A percentile compares a stretch with the other conserved stretches of the same genome.
These are phyloP conservation scores for Neofusicoccum umdonicola DNA, from an alignment of 2,329 filamentous ascomycete genomes.

Conservation along the genomic window DNA sequence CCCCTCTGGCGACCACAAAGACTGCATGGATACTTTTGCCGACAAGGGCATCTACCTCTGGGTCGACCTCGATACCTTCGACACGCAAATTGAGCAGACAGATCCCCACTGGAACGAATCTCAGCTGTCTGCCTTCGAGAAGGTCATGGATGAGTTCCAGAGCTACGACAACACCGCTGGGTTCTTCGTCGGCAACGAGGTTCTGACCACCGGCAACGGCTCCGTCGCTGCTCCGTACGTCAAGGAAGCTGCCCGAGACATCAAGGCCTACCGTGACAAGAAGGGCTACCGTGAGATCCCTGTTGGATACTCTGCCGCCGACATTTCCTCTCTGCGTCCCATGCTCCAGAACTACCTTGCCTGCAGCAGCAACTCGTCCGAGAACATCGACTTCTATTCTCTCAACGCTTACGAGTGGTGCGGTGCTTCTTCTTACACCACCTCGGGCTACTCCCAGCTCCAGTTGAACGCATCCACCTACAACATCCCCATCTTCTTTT, in stretches of 20 bases:
- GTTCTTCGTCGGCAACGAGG: constrained; percentile 87
- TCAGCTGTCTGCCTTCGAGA: constrained; percentile 66
- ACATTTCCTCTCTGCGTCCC: constrained; percentile 68
- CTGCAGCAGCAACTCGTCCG: constrained; percentile 65
- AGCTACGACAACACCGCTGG: constrained; percentile 77
- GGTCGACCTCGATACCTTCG: constrained; percentile 76
- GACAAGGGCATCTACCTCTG: constrained; percentile 81
- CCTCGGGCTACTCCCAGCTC: constrained; percentile 68
- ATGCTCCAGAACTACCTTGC: constrained; percentile 73
- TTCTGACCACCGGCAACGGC: constrained; percentile 60
- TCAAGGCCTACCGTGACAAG: constrained; percentile 75
- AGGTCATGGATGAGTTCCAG: constrained; percentile 75
- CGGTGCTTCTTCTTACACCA: constrained; percentile 51
- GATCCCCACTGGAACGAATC: constrained; percentile 69
- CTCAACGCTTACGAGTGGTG: constrained; percentile 77
- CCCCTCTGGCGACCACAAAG: constrained; percentile 65
- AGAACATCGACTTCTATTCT: constrained; percentile 78
- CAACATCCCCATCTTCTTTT: constrained; percentile 85
- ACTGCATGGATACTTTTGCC: constrained; percentile 77
- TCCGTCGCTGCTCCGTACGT: constrained; percentile 74
- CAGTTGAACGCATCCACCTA: constrained; percentile 66
- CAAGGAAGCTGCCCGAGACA: constrained; percentile 75
- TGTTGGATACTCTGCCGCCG: constrained; percentile 82
- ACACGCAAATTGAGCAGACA: constrained; percentile 61
- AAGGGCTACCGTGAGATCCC: constrained; percentile 80